phyloP scores from a whole-genome alignment of 148 eudicot species.

The Spergularia bocconei region DNA sequence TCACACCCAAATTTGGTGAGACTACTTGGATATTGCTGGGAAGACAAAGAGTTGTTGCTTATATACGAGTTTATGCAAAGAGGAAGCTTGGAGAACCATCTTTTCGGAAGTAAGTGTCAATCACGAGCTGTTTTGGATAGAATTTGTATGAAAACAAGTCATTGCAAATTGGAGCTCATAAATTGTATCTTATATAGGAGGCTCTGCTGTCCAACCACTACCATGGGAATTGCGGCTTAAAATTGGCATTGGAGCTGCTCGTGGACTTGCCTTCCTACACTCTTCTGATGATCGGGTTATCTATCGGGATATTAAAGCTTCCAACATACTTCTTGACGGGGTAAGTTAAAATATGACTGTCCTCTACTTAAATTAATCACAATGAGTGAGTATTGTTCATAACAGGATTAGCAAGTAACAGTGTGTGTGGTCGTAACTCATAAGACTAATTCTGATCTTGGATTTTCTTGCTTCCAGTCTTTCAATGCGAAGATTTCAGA shows the following conservation, averaged over 20 bases:
- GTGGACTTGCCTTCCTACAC: conserved; percentile 73
- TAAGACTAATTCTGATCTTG: conserved; percentile 3
- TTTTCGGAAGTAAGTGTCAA: conserved; percentile 68
- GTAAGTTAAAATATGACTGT: conserved; percentile 35
- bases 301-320: conserved; percentile 73
- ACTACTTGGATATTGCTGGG: conserved; percentile 77
- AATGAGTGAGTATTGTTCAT: background rate
- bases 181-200: conserved; percentile 40
- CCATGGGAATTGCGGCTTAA: conserved; percentile 80
- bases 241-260: conserved; percentile 78
- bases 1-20: conserved; percentile 86
- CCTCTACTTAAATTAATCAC: background rate
- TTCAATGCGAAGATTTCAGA: conserved; percentile 79
- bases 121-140: background rate
- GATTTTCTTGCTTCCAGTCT: conserved; percentile 37
- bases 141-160: background rate
- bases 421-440: background rate
- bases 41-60: conserved; percentile 65
- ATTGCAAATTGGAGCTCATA: background rate
- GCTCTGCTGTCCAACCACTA: conserved; percentile 72
- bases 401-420: background rate
- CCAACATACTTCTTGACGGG: conserved; percentile 81
- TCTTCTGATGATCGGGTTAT: conserved; percentile 60
- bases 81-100: conserved; percentile 84
- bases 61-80: conserved; percentile 79